These are phyloP conservation scores for Myrica gale DNA, from an alignment of 306 rosid genomes.

Conservation along the genomic window DNA sequence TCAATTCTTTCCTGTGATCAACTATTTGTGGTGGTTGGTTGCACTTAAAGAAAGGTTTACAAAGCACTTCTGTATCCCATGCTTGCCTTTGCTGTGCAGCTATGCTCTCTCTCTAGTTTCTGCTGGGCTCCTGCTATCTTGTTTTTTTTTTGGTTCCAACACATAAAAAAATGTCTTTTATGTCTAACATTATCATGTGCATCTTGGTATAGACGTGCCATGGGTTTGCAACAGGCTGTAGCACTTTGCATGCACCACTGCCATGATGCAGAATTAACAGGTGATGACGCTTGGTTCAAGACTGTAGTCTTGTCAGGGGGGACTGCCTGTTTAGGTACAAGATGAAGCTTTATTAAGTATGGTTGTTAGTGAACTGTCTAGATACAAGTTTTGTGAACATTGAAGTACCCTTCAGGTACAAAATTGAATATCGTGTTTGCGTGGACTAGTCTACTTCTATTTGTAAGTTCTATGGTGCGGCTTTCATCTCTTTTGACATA, in stretches of 20 bases:
- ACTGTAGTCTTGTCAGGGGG: conserved; percentile 81
- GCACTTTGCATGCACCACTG: conserved; percentile 86
- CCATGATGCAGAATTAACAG: conserved; percentile 57
- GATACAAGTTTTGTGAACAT: background rate
- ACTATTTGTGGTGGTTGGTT: background rate
- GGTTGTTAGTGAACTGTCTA: background rate
- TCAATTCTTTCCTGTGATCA: background rate
- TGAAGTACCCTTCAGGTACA: background rate
- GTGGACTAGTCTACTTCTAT: conserved; percentile 1
- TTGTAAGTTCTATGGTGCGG: background rate
- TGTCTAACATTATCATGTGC: conserved; percentile 19
- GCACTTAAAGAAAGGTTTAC: background rate
- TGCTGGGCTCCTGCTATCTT: conserved; percentile 12
- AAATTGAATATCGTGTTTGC: background rate
- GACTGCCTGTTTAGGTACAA: conserved; percentile 45
- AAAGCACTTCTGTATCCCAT: background rate
- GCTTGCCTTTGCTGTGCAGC: background rate
- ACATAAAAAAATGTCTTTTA: background rate
- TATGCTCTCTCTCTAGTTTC: background rate
- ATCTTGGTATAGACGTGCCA: conserved; percentile 57
- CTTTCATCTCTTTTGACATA: conserved; percentile 12
- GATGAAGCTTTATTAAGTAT: background rate
- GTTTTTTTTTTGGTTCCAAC: background rate
- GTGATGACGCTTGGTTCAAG: conserved; percentile 72
- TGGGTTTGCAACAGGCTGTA: conserved; percentile 88